Evolutionary conservation across 1,139 yeast genomes (phyloP), one percentile per base, ranked within the genome.

Genomic region (Zygoascus sp.): DNA sequence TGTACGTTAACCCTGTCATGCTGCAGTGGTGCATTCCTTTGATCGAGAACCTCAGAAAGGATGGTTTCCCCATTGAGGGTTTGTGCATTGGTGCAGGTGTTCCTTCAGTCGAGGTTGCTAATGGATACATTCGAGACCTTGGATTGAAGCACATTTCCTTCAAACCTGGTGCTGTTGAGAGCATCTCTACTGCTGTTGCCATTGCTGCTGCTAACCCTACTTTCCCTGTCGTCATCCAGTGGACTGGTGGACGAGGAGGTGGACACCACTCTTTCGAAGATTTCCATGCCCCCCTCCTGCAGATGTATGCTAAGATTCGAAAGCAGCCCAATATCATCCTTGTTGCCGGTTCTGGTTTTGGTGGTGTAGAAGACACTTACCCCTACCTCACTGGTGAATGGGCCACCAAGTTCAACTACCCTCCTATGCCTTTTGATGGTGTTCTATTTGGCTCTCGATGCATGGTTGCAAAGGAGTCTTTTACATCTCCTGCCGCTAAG

Each of bases 161-260:
- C 73, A 92, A 92, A 74, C 99, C 99, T 53, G 99, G 99, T 66
- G 88, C 97, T 17, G 77, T 89, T 52, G 98, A 92, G 58, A 87
- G 97, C 40, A 89, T 92, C 60, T 76, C 81, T 56, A 94, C 85
- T 68, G 88, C 82, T 56, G 81, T 92, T 60, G 72, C 83, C 51
- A 92, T 92, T 65, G 98, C 99, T 45, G 89, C 87, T 67, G 90
- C 95, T 46, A 95, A 90, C 71, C 98, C 98, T 58, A 73, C 67
- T 53, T 92, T 94, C 89, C 98, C 98, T 56, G 87, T 92, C 62
- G 90, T 92, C 50, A 75, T 92, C 61, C 98, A 92, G 76, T 92
- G 99, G 99, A 92, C 99, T 55, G 98, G 97, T 78, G 99, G 99
- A 68, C 90, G 99, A 79, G 99, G 97, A 74, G 99, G 99, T 78